Evolutionary conservation across 441 rosid genomes (phyloP), one percentile per base, ranked within the genome.

Genomic region (Raphanus hybrid): DNA sequence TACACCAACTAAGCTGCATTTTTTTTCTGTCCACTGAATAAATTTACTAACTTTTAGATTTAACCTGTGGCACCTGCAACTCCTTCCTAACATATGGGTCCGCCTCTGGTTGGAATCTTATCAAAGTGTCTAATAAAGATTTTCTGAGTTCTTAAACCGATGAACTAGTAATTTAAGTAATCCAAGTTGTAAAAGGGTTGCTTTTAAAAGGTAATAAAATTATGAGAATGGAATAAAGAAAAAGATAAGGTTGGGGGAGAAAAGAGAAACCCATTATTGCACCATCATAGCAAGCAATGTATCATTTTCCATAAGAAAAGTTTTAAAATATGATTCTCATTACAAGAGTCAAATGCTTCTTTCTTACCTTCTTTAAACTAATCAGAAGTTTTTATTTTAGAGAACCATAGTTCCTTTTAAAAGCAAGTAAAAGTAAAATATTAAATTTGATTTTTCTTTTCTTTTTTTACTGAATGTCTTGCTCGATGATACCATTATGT

Each of bases 221-320:
- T 20, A 54, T 55, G 23, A 64, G 37, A 64, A 39, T 63, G 9
- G 9, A 54, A 15, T 54, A 76, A 63, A 62, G 52, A 34, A 61
- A 26, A 67, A 50, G 70, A 76, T 26, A 41, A 64, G 66, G 75
- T 70, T 54, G 35, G 65, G 65, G 65, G 39, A 3, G 64, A 76
- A 76, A 76, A 26, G 75, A 63, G 70, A 70, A 37, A 69, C 64
- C 11, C 65, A 76, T 69, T 69, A 76, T 76, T 63, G 58, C 69
- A 69, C 70, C 59, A 76, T 76, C 58, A 69, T 54, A 62, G 43
- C 75, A 63, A 39, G 79, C 64, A 43, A 58, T 67, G 61, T 15
- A 58, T 41, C 61, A 67, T 43, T 23, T 32, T 62, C 14, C 66
- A 3, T 3, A n/a, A 27, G n/a, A 12, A 60, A 2, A 8, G 0